Base-by-base conservation (phyloP, 805 yeast species). In the Isabelozyma rhagii region DNA sequence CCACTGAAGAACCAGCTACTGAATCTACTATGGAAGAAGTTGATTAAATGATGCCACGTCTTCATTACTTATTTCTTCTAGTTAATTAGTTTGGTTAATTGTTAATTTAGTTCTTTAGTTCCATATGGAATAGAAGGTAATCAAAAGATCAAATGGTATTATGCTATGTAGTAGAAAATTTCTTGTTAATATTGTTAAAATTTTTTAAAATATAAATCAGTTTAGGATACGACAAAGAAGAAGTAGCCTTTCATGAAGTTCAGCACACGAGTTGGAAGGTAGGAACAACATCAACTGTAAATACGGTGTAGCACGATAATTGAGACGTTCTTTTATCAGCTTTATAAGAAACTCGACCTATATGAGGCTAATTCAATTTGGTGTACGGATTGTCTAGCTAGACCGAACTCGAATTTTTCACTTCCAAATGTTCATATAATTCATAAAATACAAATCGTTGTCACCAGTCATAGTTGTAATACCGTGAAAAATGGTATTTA, bases 21-120 rank as follows among this genome's bases (percentile, higher is more conserved):
- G 97, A 90, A 79, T 85, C 96, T 57, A 96, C 91, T 68, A 94
- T 93, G 99, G 99, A 93, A 83, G 99, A 93, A 81, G 97, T 93
- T 74, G 99, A 93, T 78, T 93, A 88, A 61, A 39, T n/a, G 41
- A 39, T 8, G 17, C 14, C 5, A 39, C 17, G 41, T 31, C 10
- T 31, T 8, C 10, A 31, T 8, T 31, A 31, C 10, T 8, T 31
- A 9, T 31, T 10, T 31, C 36, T 31, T 31, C 36, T 31, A 31
- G 4, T 31, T 31, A 31, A 31, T 31, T 31, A 31, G 10, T 31
- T 31, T 31, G 36, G 36, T 13, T 31, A 10, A 9, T 31, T 31
- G n/a, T 10, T 31, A 31, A 31, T 31, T 31, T 31, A 31, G 10
- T 8, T 31, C 36, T 31, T 13, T 31, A 10, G n/a, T 31, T 31